These are phyloP conservation scores for Diplodia seriata DNA, from an alignment of 2,329 filamentous ascomycete genomes.

Conservation along the genomic window DNA sequence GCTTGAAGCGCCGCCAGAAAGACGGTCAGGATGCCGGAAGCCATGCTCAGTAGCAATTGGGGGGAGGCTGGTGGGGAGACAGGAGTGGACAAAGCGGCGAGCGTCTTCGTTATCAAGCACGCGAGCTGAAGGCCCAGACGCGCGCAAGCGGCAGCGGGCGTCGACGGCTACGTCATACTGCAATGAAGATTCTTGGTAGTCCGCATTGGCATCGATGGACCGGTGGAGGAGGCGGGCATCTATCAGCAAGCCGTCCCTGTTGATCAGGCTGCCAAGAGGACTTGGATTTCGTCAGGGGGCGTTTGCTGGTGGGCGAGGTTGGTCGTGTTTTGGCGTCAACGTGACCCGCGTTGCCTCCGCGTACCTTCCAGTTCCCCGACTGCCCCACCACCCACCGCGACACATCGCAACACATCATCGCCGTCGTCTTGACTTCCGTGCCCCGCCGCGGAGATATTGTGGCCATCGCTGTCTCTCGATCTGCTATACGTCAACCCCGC, in stretches of 20 bases:
- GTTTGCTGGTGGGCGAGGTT: background rate
- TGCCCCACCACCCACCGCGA: background rate
- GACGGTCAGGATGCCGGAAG: slow-evolving; percentile 42
- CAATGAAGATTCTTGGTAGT: background rate
- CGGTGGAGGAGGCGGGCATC: background rate
- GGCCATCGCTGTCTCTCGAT: background rate
- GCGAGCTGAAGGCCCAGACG: slow-evolving; percentile 12
- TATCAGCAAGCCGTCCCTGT: background rate
- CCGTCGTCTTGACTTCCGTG: too few relatives aligned
- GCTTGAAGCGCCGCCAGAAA: slow-evolving; percentile 64
- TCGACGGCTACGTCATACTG: slow-evolving; percentile 14
- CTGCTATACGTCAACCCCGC: background rate
- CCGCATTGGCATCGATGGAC: background rate
- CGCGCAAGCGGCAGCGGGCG: background rate
- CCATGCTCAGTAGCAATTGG: slow-evolving; percentile 2
- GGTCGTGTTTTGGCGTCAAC: background rate
- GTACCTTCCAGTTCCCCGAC: background rate
- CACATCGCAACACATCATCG: too few relatives aligned
- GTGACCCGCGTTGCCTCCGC: background rate
- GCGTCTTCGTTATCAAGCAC: slow-evolving; percentile 5
- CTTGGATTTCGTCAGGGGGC: background rate
- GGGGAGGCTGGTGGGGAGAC: background rate
- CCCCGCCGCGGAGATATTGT: background rate
- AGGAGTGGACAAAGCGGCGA: background rate
- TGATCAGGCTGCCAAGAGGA: background rate